phyloP scores from a whole-genome alignment of 192 early-diverging fungal genomes.

The Lobosporangium transversale region DNA sequence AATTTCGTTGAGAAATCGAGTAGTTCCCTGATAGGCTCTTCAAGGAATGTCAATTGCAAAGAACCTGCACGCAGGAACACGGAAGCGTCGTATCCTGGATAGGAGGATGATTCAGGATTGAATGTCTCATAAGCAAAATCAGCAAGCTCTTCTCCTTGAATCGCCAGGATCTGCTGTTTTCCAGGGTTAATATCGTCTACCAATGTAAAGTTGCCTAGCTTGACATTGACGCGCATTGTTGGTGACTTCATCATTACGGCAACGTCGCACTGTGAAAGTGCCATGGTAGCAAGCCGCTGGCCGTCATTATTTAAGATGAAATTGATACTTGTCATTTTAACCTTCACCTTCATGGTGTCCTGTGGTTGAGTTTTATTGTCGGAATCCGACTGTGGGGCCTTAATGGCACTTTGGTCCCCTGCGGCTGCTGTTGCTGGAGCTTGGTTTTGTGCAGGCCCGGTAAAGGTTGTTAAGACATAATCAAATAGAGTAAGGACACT shows the following conservation, averaged over 20 bases:
- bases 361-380: slow-evolving; percentile 28
- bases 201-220: slow-evolving; percentile 76
- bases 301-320: slow-evolving; percentile 88
- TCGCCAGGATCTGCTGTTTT: slow-evolving; percentile 71
- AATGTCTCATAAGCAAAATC: slow-evolving; percentile 91
- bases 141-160: slow-evolving; percentile 90
- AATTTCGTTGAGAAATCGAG: slow-evolving; percentile 87
- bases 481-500: slow-evolving; percentile 88
- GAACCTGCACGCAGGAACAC: slow-evolving; percentile 84
- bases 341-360: slow-evolving; percentile 77
- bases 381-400: neutral
- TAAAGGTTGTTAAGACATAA: slow-evolving; percentile 83
- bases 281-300: slow-evolving; percentile 75
- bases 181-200: slow-evolving; percentile 66
- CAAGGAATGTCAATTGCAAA: slow-evolving; percentile 81
- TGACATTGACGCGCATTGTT: slow-evolving; percentile 70
- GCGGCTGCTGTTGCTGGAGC: neutral
- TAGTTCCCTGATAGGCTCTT: slow-evolving; percentile 75
- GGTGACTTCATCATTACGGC: slow-evolving; percentile 68
- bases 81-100: slow-evolving; percentile 88
- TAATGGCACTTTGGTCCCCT: slow-evolving; percentile 6
- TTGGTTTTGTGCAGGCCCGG: slow-evolving; percentile 16
- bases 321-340: slow-evolving; percentile 80
- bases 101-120: slow-evolving; percentile 60
- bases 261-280: slow-evolving; percentile 78